Base-by-base conservation (phyloP, 306 rosid species). In the Spatholobus suberectus region DNA sequence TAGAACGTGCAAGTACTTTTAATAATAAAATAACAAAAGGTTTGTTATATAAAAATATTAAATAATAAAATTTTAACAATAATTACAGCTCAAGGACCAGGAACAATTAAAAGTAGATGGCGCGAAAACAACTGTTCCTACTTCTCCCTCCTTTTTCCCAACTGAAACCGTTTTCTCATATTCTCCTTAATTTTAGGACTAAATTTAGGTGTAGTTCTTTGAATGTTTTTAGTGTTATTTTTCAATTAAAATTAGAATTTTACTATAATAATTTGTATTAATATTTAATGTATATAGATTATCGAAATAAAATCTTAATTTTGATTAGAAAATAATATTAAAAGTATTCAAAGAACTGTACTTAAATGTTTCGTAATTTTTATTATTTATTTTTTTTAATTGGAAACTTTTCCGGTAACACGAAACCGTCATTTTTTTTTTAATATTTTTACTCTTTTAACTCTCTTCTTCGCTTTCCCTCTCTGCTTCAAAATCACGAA, bases 81-180 rank as follows among this genome's bases (percentile, higher is more conserved):
- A 86, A 84, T 75, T 68, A 76, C 62, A 26, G 29, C 20, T 2
- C 8, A 46, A 38, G 79, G 9, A 46, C 35, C 17, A 44, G 18
- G 70, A 58, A 14, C 57, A 66, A 77, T 73, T 51, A 73, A 51
- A 58, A 85, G 85, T 79, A 78, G 95, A 91, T 87, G 96, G 97
- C 97, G 96, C 93, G 88, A 90, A 89, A 90, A 72, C 77, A 89
- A 86, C 86, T 8, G 81, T 46, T 80, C 81, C 86, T 20, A 75
- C 79, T 37, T 26, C 70, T 79, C 75, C 80, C 87, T 27, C 77
- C 68, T 34, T 76, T 68, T 87, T 77, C 72, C 73, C 76, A 83
- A 89, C 92, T 24, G 87, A 86, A 91, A 86, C 91, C 88, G 93
- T 89, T 89, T 87, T 71, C 55, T 80, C 41, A 18, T 68, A 32